Base-by-base conservation (phyloP, 495 filamentous ascomycete species). In the Xylona heveae region DNA sequence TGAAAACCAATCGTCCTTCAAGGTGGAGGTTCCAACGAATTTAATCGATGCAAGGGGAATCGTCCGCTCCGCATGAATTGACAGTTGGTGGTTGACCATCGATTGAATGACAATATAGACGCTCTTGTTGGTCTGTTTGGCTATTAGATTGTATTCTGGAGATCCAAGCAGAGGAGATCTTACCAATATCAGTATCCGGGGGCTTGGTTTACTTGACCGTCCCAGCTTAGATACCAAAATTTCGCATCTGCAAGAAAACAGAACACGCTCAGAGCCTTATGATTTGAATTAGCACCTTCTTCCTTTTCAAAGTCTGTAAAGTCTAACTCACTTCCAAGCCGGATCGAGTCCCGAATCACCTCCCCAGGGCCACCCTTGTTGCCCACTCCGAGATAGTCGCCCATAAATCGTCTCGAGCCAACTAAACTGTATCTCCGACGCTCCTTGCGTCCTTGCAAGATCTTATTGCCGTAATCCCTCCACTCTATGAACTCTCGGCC, bases 1-100 rank as follows among this genome's bases (percentile, higher is more conserved):
- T 0, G 84, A 78, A 47, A 95, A 92, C 90, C 90, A 99, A 53
- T 95, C 90, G 41, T 99, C 90, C 39, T 75, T 78, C 32, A 76
- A 52, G 20, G 62, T 79, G 2, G 83, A 88, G 6, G 69, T 57
- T 42, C 79, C 66, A 39, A 94, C 61, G 41, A 71, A 78, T 48
- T 84, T 90, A 52, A 99, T 81, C 14, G 81, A 68, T 13, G 82
- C 81, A 16, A 95, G 41, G 0, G 82, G 69, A 28, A 94, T 68
- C 5, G 73, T 74, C 24, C 76, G 66, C 50, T 99, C 90, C 0
- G 81, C 61, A 0, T 70, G 59, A 39, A 93, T 90, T 37, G 71
- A 60, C 6, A 81, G 52, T 46, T 92, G 77, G 38, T 76, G 69
- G 44, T 91, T 82, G 33, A 79, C 72, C 27, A 94, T 51, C 30